These are phyloP conservation scores for Solanum chilense DNA, from an alignment of 257 asterid genomes.

Conservation along the genomic window DNA sequence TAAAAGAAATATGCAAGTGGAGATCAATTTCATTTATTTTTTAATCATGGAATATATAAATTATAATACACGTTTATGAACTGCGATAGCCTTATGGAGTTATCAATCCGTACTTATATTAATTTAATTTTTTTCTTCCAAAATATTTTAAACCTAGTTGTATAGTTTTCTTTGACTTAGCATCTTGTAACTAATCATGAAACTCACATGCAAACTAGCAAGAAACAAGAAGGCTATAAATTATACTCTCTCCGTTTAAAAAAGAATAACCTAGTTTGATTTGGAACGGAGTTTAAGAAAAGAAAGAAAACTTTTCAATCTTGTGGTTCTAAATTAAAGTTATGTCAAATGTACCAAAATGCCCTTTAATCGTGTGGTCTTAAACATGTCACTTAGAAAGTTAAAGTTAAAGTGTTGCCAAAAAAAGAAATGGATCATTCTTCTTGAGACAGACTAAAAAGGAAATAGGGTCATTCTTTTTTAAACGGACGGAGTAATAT, in stretches of 20 bases:
- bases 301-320: no score
- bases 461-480: no score
- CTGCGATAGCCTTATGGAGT: not conserved
- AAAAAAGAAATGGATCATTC: no score
- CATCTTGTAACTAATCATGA: not conserved
- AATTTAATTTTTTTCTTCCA: not conserved
- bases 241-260: no score
- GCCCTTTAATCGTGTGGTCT: rapidly evolving
- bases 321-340: no score
- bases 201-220: not conserved
- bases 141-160: not conserved
- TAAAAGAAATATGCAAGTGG: not conserved
- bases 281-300: no score
- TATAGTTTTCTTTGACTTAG: not conserved
- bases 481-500: no score
- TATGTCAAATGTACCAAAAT: no score
- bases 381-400: no score
- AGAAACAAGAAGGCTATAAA: not conserved
- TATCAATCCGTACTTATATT: not conserved
- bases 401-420: no score
- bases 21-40: not conserved
- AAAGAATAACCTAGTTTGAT: no score
- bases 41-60: not conserved
- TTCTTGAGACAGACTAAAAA: no score
- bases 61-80: not conserved